Evolutionary conservation across 2,329 filamentous ascomycete species (phyloP), one percentile per base, ranked within the genome.

Genomic region (Xylariaceae sp.): DNA sequence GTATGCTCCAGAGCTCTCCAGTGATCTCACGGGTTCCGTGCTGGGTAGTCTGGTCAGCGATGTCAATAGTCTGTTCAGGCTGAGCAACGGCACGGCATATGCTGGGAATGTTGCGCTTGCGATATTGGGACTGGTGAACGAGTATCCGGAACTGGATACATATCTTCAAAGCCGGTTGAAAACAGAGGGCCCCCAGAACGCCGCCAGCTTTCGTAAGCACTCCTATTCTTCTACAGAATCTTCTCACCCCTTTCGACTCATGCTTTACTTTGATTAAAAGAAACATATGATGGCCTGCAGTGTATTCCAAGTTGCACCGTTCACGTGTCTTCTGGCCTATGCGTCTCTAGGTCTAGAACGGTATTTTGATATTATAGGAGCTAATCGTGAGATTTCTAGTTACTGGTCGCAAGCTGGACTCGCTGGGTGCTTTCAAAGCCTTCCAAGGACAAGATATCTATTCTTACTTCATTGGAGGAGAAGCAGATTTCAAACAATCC

Each of bases 1-100:
- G 5, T 81, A 81, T 48, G 77, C 77, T 0, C 73, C 76, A 0
- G 75, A 79, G 38, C 58, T 81, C 19, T n/a, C n/a, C n/a, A n/a
- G n/a, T n/a, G 7, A 35, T 23, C 34, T 48, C 20, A 34, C 42
- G 3, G 32, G 46, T 22, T 12, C 29, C 6, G 46, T 38, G 3
- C 3, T 45, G 6, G 46, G 46, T 14, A 42, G 46, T 6, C 33
- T 48, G 27, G 22, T 45, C 37, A 32, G 32, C 5, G 40, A 45
- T 32, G 27, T 45, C 12, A 40, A 25, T 5, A 41, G 25, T 12
- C 29, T 40, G 6, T 40, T 48, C 16, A 23, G 12, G 22, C 6
- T 8, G 8, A 19, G 6, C 12, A 14, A 8, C 5, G 8, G 11
- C n/a, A 11, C 21, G 25, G 16, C 11, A 8, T 12, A 14, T 23